These are phyloP conservation scores for Albatrellus sp. DNA, from an alignment of 1,284 basidiomycete species.

Conservation along the genomic window DNA sequence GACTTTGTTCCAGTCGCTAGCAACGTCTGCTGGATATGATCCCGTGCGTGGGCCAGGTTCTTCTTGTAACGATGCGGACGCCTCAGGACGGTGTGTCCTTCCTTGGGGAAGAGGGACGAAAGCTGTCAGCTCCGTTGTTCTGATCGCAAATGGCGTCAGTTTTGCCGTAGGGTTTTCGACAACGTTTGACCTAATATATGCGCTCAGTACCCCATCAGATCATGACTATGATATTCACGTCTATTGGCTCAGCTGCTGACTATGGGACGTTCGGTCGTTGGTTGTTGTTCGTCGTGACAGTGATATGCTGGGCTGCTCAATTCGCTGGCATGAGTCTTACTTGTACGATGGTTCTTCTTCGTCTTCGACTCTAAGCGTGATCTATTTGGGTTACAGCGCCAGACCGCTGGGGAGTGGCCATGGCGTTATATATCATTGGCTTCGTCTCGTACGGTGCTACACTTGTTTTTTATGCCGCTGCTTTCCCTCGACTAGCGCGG, in stretches of 20 bases:
- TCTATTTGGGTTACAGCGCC: conserved; percentile 28
- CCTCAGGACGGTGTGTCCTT: conserved; percentile 61
- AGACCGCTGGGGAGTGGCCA: conserved; percentile 61
- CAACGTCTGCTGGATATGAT: conserved; percentile 57
- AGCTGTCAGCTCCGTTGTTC: conserved; percentile 59
- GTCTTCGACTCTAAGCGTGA: neutral
- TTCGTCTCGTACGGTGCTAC: conserved; percentile 70
- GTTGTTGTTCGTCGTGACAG: conserved; percentile 59
- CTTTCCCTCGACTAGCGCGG: conserved; percentile 73
- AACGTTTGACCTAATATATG: conserved; percentile 3
- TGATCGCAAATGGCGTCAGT: conserved; percentile 64
- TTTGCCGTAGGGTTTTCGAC: conserved; percentile 46
- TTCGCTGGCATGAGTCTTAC: conserved; percentile 67
- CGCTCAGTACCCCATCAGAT: conserved; percentile 23
- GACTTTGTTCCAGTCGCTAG: conserved; percentile 64
- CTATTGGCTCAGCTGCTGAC: conserved; percentile 71
- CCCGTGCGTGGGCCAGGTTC: conserved; percentile 53
- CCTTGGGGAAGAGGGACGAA: conserved; percentile 63
- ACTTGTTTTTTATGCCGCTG: conserved; percentile 71
- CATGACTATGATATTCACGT: conserved; percentile 73
- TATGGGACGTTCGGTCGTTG: conserved; percentile 73
- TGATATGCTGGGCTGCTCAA: conserved; percentile 71
- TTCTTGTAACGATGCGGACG: conserved; percentile 36
- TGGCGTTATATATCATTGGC: conserved; percentile 73
- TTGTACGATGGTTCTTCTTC: conserved; percentile 24